These are phyloP conservation scores for Ophiocordyceps robertsii DNA, from an alignment of 2,329 filamentous ascomycete genomes.

Conservation along the genomic window DNA sequence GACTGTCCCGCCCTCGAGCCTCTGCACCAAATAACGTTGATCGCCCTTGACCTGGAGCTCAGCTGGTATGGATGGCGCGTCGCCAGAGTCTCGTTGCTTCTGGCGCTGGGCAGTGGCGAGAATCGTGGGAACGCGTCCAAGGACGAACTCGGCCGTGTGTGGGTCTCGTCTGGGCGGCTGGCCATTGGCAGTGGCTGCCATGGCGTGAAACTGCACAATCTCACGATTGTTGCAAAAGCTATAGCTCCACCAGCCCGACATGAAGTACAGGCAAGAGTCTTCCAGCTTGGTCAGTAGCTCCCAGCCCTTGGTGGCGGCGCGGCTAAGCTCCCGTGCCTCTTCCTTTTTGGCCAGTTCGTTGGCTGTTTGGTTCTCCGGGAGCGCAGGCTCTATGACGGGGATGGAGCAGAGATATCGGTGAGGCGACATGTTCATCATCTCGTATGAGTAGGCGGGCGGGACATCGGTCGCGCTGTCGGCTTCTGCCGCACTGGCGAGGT, in stretches of 20 bases:
- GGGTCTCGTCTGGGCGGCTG: slow-evolving; percentile 68
- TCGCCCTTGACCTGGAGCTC: slow-evolving; percentile 73
- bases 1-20: slow-evolving; percentile 61
- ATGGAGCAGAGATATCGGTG: slow-evolving; percentile 75
- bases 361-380: slow-evolving; percentile 49
- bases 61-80: slow-evolving; percentile 28
- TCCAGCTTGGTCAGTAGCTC: slow-evolving; percentile 69
- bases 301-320: slow-evolving; percentile 66
- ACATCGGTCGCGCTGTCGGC: slow-evolving; percentile 18
- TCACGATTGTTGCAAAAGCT: slow-evolving; percentile 83
- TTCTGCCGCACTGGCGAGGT: slow-evolving; percentile 10
- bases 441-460: slow-evolving; percentile 32
- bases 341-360: slow-evolving; percentile 56
- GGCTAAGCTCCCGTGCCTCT: slow-evolving; percentile 65
- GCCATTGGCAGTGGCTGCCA: slow-evolving; percentile 52
- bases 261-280: slow-evolving; percentile 67
- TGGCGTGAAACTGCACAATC: slow-evolving; percentile 81
- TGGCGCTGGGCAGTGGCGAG: slow-evolving; percentile 13
- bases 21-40: slow-evolving; percentile 75
- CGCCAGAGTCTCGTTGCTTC: slow-evolving; percentile 6
- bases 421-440: slow-evolving; percentile 58
- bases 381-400: slow-evolving; percentile 49
- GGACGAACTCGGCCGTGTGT: slow-evolving; percentile 59
- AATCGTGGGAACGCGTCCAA: slow-evolving; percentile 43
- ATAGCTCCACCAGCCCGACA: slow-evolving; percentile 93